Evolutionary conservation across 768 basidiomycete species (phyloP).

Genomic region (Leccinum aurantiacum): DNA sequence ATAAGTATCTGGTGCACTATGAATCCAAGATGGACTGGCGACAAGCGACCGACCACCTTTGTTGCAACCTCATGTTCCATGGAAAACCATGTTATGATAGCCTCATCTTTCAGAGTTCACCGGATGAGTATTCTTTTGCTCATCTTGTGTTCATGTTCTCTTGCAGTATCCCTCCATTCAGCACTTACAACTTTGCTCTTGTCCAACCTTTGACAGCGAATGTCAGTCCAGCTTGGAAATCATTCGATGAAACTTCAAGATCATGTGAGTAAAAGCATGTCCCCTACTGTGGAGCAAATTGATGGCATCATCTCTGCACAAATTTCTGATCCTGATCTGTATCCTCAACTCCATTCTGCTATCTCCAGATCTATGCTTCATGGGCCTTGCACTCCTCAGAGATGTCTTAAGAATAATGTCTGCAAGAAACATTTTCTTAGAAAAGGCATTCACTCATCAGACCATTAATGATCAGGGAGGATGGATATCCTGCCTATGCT

Average conservation of each 20-base stretch:
- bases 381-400: background rate
- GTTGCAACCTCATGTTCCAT: background rate
- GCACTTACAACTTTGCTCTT: background rate
- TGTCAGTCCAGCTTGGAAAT: background rate
- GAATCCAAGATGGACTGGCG: too few relatives aligned
- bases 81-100: background rate
- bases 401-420: background rate
- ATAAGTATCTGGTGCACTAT: background rate
- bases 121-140: background rate
- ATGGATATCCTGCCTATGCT: background rate
- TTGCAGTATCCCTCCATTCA: background rate
- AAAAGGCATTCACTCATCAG: background rate
- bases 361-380: slow-evolving; percentile 22
- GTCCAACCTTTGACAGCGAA: background rate
- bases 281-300: background rate
- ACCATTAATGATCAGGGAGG: background rate
- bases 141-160: background rate
- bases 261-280: too few relatives aligned
- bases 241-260: background rate
- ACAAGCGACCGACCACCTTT: too few relatives aligned
- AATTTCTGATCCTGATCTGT: background rate
- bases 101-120: background rate
- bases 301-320: slow-evolving; percentile 5
- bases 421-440: background rate
- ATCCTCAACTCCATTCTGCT: slow-evolving; percentile 2